Conservation (phyloP, 257 asterid species). For the Voacanga thouarsii region DNA sequence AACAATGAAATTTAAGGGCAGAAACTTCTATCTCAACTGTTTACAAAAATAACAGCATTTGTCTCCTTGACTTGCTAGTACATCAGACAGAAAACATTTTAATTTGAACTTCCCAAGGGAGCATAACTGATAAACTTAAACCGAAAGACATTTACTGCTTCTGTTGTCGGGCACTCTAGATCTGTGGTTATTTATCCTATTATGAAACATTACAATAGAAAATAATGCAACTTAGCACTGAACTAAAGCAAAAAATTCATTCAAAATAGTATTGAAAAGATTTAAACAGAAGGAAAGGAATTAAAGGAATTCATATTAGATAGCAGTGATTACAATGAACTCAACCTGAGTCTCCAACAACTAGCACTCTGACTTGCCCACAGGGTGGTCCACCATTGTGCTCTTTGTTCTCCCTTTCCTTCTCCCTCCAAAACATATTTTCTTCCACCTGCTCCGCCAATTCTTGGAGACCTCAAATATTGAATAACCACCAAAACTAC, state of each 20-base stretch:
- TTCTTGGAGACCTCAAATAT: background rate
- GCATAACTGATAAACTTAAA: background rate
- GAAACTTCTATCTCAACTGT: too few relatives aligned
- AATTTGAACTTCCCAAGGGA: background rate
- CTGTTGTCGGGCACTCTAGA: background rate
- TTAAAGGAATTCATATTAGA: background rate
- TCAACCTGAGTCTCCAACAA: constrained; percentile 91
- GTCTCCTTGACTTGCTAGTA: background rate
- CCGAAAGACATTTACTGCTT: background rate
- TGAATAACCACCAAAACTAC: background rate
- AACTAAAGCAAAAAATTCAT: constrained; percentile 5
- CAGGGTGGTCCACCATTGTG: constrained; percentile 83
- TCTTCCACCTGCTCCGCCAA: background rate
- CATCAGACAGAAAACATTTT: too few relatives aligned
- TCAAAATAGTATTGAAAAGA: background rate
- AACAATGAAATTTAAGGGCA: background rate
- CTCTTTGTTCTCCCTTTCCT: constrained; percentile 63
- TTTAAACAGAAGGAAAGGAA: background rate
- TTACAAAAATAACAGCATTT: background rate
- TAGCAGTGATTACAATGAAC: background rate
- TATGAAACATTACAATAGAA: background rate
- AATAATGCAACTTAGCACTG: background rate
- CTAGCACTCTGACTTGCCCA: constrained; percentile 91
- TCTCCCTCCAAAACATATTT: constrained; percentile 90
- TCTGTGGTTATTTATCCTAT: background rate